Conservation (phyloP, 805 yeast species). For the Starmera caribaea region DNA sequence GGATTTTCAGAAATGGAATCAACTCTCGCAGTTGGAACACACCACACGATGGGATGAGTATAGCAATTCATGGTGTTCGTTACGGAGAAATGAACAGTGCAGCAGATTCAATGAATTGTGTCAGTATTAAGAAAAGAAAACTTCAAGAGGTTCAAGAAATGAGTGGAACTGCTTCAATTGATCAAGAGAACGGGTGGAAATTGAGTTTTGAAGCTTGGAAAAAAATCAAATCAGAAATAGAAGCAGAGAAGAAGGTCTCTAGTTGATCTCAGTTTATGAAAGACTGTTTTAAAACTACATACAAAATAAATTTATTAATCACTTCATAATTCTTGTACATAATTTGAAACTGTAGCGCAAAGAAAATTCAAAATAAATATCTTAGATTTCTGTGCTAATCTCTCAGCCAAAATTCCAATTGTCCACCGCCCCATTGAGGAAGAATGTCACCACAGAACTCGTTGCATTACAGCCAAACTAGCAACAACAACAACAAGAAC, state of each 20-base stretch:
- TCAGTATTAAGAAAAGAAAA: slow-evolving; percentile 13
- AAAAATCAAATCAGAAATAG: slow-evolving; percentile 9
- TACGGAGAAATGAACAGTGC: slow-evolving; percentile 21
- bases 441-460: background rate
- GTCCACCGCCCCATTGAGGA: no score
- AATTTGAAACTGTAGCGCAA: no score
- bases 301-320: no score
- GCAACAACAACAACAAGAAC: slow-evolving; percentile 1
- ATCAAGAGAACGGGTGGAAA: slow-evolving; percentile 7
- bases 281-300: background rate
- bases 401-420: no score
- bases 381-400: no score
- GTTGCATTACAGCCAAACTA: background rate
- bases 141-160: slow-evolving; percentile 10
- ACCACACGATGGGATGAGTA: slow-evolving; percentile 73
- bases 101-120: slow-evolving; percentile 11
- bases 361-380: no score
- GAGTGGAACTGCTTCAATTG: background rate
- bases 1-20: slow-evolving; percentile 58
- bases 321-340: no score
- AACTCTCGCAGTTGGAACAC: slow-evolving; percentile 67
- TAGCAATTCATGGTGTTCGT: slow-evolving; percentile 40
- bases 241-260: slow-evolving; percentile 3
- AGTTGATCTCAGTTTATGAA: no score
- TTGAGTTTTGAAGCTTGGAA: slow-evolving; percentile 14